Conservation (phyloP, 805 yeast genomes). For the Candida taoyuanica region DNA sequence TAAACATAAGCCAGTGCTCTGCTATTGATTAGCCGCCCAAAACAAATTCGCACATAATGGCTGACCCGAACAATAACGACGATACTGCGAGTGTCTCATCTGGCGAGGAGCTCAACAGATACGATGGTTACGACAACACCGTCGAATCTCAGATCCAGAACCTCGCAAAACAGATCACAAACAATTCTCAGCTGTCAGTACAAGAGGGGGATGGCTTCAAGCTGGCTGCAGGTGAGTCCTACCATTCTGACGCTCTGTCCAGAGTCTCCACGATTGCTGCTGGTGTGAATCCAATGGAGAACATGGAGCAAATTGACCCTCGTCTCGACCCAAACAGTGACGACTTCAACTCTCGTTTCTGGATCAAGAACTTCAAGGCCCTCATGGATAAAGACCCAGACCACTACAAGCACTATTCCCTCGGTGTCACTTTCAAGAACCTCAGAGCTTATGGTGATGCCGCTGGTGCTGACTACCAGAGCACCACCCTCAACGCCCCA, state of each 20-base stretch:
- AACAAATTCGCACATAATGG: not conserved
- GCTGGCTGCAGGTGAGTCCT: slow-evolving; percentile 8
- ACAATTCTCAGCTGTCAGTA: slow-evolving; percentile 11
- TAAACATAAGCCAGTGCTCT: not conserved
- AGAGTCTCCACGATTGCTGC: slow-evolving; percentile 29
- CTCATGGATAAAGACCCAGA: slow-evolving; percentile 53
- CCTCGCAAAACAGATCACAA: slow-evolving; percentile 37
- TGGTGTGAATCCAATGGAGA: slow-evolving; percentile 34
- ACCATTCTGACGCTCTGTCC: slow-evolving; percentile 10
- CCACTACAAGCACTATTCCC: slow-evolving; percentile 49
- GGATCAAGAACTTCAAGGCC: slow-evolving; percentile 59
- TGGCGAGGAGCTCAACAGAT: slow-evolving; percentile 7
- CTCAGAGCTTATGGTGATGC: slow-evolving; percentile 60
- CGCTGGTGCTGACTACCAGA: slow-evolving; percentile 59
- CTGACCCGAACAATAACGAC: slow-evolving; percentile 5
- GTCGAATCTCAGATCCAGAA: slow-evolving; percentile 30
- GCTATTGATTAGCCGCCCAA: not conserved
- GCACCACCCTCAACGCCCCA: slow-evolving; percentile 47
- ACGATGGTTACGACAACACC: slow-evolving; percentile 30
- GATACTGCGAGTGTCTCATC: too few species aligned
- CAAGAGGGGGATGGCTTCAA: slow-evolving; percentile 2
- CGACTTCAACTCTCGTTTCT: slow-evolving; percentile 50
- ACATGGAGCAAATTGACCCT: slow-evolving; percentile 33
- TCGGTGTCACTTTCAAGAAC: slow-evolving; percentile 56
- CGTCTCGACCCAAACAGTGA: slow-evolving; percentile 55